Base-by-base conservation (phyloP, 73 alveolate species). In the Halteria grandinella region DNA sequence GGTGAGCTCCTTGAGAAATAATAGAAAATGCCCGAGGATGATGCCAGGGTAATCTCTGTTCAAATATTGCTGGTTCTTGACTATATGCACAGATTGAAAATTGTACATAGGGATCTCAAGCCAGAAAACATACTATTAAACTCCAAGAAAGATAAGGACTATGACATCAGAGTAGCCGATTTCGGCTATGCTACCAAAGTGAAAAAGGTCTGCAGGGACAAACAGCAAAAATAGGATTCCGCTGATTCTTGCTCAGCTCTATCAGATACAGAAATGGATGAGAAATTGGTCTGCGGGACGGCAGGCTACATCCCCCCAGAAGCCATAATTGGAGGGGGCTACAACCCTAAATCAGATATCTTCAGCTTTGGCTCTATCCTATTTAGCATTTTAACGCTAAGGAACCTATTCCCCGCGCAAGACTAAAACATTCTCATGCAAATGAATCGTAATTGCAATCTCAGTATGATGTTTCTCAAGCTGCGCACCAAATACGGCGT, bases 121-220 rank as follows among this genome's bases (percentile, higher is more conserved):
- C 58, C 34, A 15, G 77, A 60, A 8, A 60, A 60, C 34, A 37
- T 60, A 36, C 58, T 60, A 3, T 37, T 60, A 40, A 33, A 40
- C 43, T 60, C 77, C 20, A 39, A 36, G 5, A 11, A 37, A 39
- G 59, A 34, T 8, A 59, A 59, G 1, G 58, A 14, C 8, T 36
- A 24, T 60, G 77, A 60, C 25, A 60, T 60, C 3, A 60, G 77
- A 60, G 21, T 60, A 12, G 77, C 77, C 14, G 77, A 60, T 60
- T 60, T 36, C 28, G 77, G 77, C n/a, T 39, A 40, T 11, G 77
- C 77, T 5, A 24, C 14, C 12, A 20, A 60, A 23, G 8, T 60
- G 24, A 6, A 36, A 60, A 43, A 55, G 1, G 48, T 25, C 8
- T 28, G 7, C 3, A 6, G 7, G 5, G 2, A 1, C 2, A 20